These are phyloP conservation scores for Jatropha multifida DNA, from an alignment of 441 rosid genomes.

Conservation along the genomic window DNA sequence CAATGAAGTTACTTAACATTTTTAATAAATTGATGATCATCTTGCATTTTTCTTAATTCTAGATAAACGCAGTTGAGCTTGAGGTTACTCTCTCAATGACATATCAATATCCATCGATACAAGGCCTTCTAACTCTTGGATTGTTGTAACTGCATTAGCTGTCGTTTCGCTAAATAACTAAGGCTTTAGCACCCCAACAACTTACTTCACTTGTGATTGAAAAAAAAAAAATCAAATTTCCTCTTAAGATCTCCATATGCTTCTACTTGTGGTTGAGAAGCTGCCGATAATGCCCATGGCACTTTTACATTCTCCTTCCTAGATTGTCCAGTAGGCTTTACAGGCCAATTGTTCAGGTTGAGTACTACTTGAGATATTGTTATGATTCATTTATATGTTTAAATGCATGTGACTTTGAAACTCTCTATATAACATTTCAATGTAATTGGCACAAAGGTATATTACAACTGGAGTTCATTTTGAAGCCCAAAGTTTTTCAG, in stretches of 20 bases:
- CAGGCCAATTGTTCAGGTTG: constrained; percentile 31
- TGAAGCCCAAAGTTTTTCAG: too few relatives aligned
- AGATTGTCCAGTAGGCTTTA: constrained; percentile 66
- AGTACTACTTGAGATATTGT: too few relatives aligned
- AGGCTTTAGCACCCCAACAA: constrained; percentile 52
- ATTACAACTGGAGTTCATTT: too few relatives aligned
- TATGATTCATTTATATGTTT: too few relatives aligned
- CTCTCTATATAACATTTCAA: too few relatives aligned
- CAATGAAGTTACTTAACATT: constrained; percentile 13
- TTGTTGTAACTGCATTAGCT: constrained; percentile 40
- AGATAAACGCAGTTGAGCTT: not conserved
- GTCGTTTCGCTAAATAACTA: constrained; percentile 41
- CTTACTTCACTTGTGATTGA: constrained; percentile 65
- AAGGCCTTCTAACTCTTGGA: constrained; percentile 66
- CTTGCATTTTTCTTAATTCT: constrained; percentile 14
- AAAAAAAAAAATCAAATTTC: constrained; percentile 46
- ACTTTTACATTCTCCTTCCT: constrained; percentile 53
- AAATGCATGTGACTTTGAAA: too few relatives aligned
- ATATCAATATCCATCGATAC: constrained; percentile 44
- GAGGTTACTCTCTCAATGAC: constrained; percentile 39
- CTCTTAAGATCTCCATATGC: constrained; percentile 52
- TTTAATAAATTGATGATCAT: constrained; percentile 19
- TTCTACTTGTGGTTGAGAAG: constrained; percentile 16
- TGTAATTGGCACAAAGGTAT: too few relatives aligned
- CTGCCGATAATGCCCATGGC: constrained; percentile 21